These are phyloP conservation scores for Nepenthes mirabilis DNA, from an alignment of 148 eudicot species.

Conservation along the genomic window DNA sequence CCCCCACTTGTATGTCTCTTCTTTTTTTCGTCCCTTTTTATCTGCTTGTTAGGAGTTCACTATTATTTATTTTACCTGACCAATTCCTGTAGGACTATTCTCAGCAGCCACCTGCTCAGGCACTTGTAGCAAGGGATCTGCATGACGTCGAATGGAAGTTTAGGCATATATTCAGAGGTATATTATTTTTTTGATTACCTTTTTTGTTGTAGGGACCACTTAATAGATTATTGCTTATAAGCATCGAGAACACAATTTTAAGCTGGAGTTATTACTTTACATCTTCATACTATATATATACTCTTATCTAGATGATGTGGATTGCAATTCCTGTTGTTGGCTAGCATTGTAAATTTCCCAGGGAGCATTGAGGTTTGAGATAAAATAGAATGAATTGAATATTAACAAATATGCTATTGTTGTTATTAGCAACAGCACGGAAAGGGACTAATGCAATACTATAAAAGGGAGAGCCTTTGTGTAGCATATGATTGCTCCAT, in stretches of 20 bases:
- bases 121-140: slow-evolving; percentile 94
- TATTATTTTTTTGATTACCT: slow-evolving; percentile 1
- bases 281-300: too few species aligned
- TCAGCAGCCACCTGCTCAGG: slow-evolving; percentile 92
- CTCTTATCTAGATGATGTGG: too few species aligned
- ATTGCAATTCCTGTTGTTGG: too few species aligned
- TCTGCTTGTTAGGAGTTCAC: background rate
- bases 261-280: too few species aligned
- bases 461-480: too few species aligned
- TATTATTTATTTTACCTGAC: slow-evolving; percentile 1
- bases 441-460: too few species aligned
- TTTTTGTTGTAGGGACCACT: background rate
- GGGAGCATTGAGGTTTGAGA: too few species aligned
- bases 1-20: slow-evolving; percentile 69
- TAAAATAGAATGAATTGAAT: too few species aligned
- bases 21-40: background rate
- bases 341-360: too few species aligned
- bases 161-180: slow-evolving; percentile 94
- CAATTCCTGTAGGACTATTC: slow-evolving; percentile 63
- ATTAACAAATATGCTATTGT: too few species aligned
- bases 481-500: too few species aligned
- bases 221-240: background rate
- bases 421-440: too few species aligned
- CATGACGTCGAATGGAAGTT: slow-evolving; percentile 98
- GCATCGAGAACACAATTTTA: background rate